Conservation (phyloP, 441 rosid genomes). For the Jatropha podagrica region DNA sequence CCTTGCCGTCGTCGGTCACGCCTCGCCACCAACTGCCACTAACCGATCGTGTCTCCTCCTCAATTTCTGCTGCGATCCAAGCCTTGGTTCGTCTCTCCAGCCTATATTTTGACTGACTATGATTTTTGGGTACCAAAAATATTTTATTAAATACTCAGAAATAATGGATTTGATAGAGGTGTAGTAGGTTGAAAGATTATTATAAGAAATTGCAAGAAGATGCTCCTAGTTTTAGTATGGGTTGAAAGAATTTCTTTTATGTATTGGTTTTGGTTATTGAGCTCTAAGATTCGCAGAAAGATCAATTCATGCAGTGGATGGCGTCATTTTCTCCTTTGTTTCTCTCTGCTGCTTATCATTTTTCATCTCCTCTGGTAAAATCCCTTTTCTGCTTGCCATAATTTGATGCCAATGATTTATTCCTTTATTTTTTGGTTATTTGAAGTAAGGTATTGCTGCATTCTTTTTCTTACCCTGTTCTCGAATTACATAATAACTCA, state of each 20-base stretch:
- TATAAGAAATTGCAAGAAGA: no score
- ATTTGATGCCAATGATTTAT: background rate
- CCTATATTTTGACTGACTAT: no score
- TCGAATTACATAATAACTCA: conserved; percentile 48
- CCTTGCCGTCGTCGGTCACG: no score
- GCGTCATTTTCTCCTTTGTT: conserved; percentile 56
- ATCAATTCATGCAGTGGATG: conserved; percentile 44
- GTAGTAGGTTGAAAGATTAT: no score
- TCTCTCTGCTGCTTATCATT: conserved; percentile 56
- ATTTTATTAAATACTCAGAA: no score
- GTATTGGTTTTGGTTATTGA: background rate
- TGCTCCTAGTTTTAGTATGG: no score
- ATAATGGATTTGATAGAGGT: no score
- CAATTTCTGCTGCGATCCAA: no score
- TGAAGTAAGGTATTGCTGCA: background rate
- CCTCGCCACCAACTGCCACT: no score
- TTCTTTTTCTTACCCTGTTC: conserved; percentile 29
- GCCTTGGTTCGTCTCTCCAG: no score
- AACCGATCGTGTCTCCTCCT: no score
- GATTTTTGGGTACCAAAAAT: no score
- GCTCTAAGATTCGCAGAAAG: background rate
- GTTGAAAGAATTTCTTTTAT: background rate
- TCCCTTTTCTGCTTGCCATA: background rate
- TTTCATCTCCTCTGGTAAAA: conserved; percentile 55
- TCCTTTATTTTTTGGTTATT: background rate